Evolutionary conservation across 441 rosid species (phyloP).

Genomic region (Viola pubescens): DNA sequence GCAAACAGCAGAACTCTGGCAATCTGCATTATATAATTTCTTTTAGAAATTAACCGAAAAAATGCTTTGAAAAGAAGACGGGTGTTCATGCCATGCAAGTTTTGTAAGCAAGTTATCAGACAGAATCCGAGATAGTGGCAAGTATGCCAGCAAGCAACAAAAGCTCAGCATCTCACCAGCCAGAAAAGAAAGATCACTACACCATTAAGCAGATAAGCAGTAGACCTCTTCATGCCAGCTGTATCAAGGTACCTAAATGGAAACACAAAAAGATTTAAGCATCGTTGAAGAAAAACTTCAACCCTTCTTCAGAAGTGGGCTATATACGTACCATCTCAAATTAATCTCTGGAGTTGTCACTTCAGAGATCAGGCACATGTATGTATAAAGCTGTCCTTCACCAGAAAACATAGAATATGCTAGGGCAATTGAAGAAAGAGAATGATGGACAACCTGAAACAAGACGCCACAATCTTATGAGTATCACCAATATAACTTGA

Average conservation of each 20-base stretch:
- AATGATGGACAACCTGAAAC: conserved; percentile 35
- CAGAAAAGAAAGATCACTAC: conserved; percentile 46
- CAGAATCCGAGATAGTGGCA: neutral
- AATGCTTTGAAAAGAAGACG: neutral
- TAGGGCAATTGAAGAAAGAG: conserved; percentile 31
- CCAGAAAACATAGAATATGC: conserved; percentile 19
- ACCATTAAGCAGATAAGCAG: conserved; percentile 44
- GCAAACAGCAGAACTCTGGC: conserved; percentile 42
- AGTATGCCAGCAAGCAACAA: neutral
- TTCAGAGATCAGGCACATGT: conserved; percentile 45
- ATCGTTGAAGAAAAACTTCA: neutral
- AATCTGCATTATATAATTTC: conserved; percentile 26
- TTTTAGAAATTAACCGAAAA: conserved; percentile 13
- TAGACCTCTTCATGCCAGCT: conserved; percentile 50
- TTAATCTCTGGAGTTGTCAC: conserved; percentile 45
- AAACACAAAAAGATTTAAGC: neutral
- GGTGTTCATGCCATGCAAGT: neutral
- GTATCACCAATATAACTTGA: neutral
- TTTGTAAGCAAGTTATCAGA: neutral
- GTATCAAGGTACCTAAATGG: conserved; percentile 37
- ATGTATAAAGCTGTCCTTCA: conserved; percentile 29
- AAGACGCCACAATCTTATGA: conserved; percentile 13
- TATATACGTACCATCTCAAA: conserved; percentile 34
- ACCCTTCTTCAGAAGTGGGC: neutral
- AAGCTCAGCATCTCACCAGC: conserved; percentile 34